Base-by-base conservation (phyloP, 495 filamentous ascomycete species). In the Tuber indicum region DNA sequence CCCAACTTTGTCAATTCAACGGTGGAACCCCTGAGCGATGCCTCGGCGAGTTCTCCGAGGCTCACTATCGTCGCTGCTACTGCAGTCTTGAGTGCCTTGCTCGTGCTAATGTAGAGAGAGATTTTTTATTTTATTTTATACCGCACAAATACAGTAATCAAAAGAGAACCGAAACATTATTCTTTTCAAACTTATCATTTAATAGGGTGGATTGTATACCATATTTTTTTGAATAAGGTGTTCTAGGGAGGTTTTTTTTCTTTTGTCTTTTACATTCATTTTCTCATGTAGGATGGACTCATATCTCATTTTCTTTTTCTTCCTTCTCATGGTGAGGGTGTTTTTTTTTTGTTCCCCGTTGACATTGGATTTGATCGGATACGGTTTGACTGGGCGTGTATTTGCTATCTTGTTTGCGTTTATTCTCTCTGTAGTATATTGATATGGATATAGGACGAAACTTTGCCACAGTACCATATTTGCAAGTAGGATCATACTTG, bases 1-100 rank as follows among this genome's bases (percentile, higher is more conserved):
- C 78, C 78, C n/a, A 49, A 72, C 71, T 80, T 80, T 32, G 74
- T 79, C 44, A 80, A 79, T 42, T 42, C 78, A 39, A 80, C 70
- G 2, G 71, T 80, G 32, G 71, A 80, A 66, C 26, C 14, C 10
- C 8, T 62, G 58, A 36, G 4, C 58, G 58, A 17, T 66, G 58
- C 26, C 58, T 32, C 58, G 10, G 58, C 58, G n/a, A 66, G 58
- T 36, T 66, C 26, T 66, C 58, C 58, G 16, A 66, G 26, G 58
- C 14, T 17, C 16, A 9, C 14, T 2, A 36, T 66, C 26, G 26
- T 66, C 58, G 58, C 58, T 36, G 58, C 26, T 14, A 36, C 58
- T 17, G 32, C 58, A 5, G 12, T 66, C 3, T 36, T 66, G 58
- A 36, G 58, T 36, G 10, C 16, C 14, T 36, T 66, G 2, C 14